Conservation (phyloP, 2,329 filamentous ascomycete species). For the Ilyonectria robusta region DNA sequence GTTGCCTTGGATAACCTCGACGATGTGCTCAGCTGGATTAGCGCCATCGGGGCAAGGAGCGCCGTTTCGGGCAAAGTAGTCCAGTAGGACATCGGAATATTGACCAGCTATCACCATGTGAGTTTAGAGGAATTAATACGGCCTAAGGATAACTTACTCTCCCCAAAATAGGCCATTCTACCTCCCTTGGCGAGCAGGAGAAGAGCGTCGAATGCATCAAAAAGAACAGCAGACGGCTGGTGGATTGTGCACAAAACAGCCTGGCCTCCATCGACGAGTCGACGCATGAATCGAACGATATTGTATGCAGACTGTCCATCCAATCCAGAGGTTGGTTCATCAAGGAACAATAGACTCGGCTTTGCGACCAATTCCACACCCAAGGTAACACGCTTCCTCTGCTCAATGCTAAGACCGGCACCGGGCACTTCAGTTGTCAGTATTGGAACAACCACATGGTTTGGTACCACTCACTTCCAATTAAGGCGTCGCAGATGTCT, state of each 20-base stretch:
- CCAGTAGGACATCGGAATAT: slow-evolving; percentile 33
- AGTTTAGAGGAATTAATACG: background rate
- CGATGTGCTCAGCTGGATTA: slow-evolving; percentile 62
- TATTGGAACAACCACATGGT: slow-evolving; percentile 50
- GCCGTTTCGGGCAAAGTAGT: slow-evolving; percentile 67
- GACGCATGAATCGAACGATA: slow-evolving; percentile 58
- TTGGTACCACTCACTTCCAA: slow-evolving; percentile 59
- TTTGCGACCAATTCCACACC: slow-evolving; percentile 80
- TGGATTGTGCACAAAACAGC: slow-evolving; percentile 76
- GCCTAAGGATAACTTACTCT: slow-evolving; percentile 1
- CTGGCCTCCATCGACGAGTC: slow-evolving; percentile 72
- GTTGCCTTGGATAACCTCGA: slow-evolving; percentile 61
- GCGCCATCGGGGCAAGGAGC: slow-evolving; percentile 57
- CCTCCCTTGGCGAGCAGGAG: slow-evolving; percentile 42
- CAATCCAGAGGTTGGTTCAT: slow-evolving; percentile 72
- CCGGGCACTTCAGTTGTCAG: slow-evolving; percentile 60
- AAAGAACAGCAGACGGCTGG: slow-evolving; percentile 64
- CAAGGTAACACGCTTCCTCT: slow-evolving; percentile 76
- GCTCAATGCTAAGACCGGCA: slow-evolving; percentile 63
- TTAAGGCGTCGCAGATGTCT: slow-evolving; percentile 75
- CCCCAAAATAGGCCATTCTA: slow-evolving; percentile 39
- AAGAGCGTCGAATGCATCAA: slow-evolving; percentile 40
- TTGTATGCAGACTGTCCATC: slow-evolving; percentile 55
- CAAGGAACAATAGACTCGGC: slow-evolving; percentile 76
- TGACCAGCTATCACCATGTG: slow-evolving; percentile 31